These are phyloP conservation scores for Populus davidiana DNA, from an alignment of 345 rosid species.

Conservation along the genomic window DNA sequence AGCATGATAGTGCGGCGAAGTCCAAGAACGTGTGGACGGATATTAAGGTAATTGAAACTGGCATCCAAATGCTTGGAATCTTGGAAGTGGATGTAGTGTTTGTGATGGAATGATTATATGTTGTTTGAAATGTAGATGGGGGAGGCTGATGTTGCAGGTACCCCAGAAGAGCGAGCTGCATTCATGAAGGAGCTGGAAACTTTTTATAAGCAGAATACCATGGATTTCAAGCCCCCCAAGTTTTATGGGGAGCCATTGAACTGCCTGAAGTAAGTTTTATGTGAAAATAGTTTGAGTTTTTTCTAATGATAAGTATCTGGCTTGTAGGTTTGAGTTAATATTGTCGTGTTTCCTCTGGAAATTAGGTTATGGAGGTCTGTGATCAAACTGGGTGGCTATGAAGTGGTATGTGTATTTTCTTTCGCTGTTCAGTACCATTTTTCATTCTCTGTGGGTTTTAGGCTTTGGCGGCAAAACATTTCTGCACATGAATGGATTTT, in stretches of 20 bases:
- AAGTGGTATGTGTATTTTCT: constrained; percentile 51
- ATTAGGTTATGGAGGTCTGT: constrained; percentile 86
- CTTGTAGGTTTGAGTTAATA: constrained; percentile 18
- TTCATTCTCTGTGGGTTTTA: neutral
- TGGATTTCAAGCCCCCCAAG: constrained; percentile 76
- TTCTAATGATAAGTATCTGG: neutral
- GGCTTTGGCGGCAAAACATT: neutral
- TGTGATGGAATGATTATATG: constrained; percentile 9
- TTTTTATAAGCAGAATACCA: constrained; percentile 48
- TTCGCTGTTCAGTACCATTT: neutral
- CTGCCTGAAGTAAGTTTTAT: constrained; percentile 61
- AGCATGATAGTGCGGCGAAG: constrained; percentile 32
- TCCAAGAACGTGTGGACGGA: constrained; percentile 62
- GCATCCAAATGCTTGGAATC: neutral
- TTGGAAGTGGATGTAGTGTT: neutral
- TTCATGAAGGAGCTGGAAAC: constrained; percentile 72
- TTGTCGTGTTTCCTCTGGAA: constrained; percentile 16
- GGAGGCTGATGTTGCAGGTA: constrained; percentile 55
- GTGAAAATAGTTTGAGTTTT: constrained; percentile 19
- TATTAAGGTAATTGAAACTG: constrained; percentile 43
- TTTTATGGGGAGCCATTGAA: constrained; percentile 76
- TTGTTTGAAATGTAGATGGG: constrained; percentile 44
- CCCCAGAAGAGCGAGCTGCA: constrained; percentile 55
- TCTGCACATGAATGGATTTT: constrained; percentile 4
- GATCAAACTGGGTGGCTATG: constrained; percentile 77